A percentile compares a stretch with the other conserved stretches of the same genome.
Conservation (phyloP, 257 asterid genomes). For the Ballota nigra region DNA sequence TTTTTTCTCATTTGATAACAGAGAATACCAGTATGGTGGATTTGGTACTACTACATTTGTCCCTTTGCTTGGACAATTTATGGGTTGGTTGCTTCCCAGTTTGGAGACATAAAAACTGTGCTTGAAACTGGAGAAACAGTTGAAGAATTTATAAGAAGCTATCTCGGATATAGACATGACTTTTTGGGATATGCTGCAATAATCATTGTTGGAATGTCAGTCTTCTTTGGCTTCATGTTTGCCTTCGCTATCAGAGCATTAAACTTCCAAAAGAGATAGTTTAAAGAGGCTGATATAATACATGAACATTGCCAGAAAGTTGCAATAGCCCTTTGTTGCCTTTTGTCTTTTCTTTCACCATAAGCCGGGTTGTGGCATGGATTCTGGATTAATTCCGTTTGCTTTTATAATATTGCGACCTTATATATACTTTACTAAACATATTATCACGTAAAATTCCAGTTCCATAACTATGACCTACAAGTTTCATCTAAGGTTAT, state of each 20-base stretch:
- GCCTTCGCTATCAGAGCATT: constrained; percentile 57
- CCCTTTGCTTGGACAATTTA: constrained; percentile 70
- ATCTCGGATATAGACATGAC: constrained; percentile 52
- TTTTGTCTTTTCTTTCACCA: background rate
- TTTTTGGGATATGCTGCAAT: constrained; percentile 59
- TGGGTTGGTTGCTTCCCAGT: constrained; percentile 71
- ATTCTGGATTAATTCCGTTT: background rate
- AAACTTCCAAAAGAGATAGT: constrained; percentile 66
- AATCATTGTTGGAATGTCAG: constrained; percentile 45
- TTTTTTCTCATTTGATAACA: constrained; percentile 25
- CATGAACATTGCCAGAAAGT: constrained; percentile 10
- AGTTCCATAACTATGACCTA: background rate
- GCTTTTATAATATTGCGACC: background rate
- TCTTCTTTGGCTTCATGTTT: constrained; percentile 57
- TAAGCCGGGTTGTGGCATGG: background rate
- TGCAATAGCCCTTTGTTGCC: background rate
- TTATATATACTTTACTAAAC: background rate
- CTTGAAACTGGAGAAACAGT: constrained; percentile 49
- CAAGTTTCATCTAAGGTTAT: background rate
- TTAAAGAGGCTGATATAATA: background rate
- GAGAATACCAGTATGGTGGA: constrained; percentile 89
- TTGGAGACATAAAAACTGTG: constrained; percentile 42
- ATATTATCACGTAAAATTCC: background rate
- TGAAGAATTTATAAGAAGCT: constrained; percentile 43
- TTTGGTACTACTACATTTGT: constrained; percentile 61